Evolutionary conservation across 169 alveolate genomes (phyloP), one percentile per base, ranked within the genome.

Genomic region (Hepatocystis sp.): DNA sequence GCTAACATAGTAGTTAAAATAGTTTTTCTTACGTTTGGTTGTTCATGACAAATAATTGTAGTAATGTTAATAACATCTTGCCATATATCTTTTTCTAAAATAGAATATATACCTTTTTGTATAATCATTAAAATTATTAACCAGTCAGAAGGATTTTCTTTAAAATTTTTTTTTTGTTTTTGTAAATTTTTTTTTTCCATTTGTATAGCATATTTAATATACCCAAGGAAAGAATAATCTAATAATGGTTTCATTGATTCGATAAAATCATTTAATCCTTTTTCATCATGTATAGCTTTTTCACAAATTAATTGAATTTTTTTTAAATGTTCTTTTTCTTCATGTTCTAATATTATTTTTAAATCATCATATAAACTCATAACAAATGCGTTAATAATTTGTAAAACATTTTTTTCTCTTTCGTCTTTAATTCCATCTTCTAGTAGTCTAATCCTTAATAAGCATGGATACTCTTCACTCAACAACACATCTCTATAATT

Each of bases 191-290:
- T 47, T 52, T 85, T 84, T 58, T 89, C 93, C 47, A 67, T 66
- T 13, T 85, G 39, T 53, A 90, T 85, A 13, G 93, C 93, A 42
- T 63, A 76, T 30, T 67, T 60, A 40, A 90, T 76, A 56, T 84
- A 90, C 4, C 89, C 93, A n/a, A 90, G 66, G 71, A 90, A 90
- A n/a, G 90, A 84, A 27, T 85, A 52, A 52, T 90, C 91, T 8
- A 90, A 51, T 65, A 90, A 55, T 3, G 91, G 91, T 55, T 90
- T 90, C 93, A 81, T 81, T 3, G 89, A 81, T 17, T 81, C 89
- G 13, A 81, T 88, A 71, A 68, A 89, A 23, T 84, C 91, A 42
- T 68, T 85, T 28, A 90, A 55, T n/a, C 88, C 86, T 28, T 78
- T 66, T 36, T 67, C 85, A 44, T 90, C 93, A 11, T 60, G 40